Base-by-base conservation (phyloP, 345 rosid genomes). In the Lagerstroemia speciosa region DNA sequence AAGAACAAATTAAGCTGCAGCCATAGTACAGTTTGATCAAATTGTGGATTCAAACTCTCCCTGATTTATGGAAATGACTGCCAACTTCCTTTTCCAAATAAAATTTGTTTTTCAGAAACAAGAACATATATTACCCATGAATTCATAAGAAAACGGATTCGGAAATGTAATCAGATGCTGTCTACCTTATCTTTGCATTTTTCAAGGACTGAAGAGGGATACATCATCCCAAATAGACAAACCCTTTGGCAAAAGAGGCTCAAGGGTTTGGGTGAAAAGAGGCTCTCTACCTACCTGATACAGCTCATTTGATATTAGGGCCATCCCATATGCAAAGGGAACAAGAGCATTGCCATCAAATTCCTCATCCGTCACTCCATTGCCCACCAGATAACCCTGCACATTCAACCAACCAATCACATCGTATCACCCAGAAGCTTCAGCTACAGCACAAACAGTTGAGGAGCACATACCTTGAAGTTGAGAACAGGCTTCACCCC, bases 301-400 rank as follows among this genome's bases (percentile, higher is more conserved):
- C 66, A 89, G 77, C 19, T 86, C 86, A 67, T 86, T 81, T 43
- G 99, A 86, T 70, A 93, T 91, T 66, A 93, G 80, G 67, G 88
- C 93, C 96, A 93, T 93, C 73, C 98, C 97, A 80, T 93, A 96
- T 17, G 78, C 85, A 75, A 90, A 93, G 6, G 97, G 93, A 76
- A 93, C 86, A 55, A 90, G 83, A 66, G 98, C 92, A 9, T 93
- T 90, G 64, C 93, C 97, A 65, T 93, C 98, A 74, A 86, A 82
- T 53, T 62, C 74, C 0, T 77, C 74, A 81, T 93, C 97, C 34
- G 97, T 76, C 74, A 85, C 92, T 80, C 96, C 98, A 76, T 93
- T 93, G 43, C 98, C 98, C 29, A 93, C 85, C 87, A 93, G 31
- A 71, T 93, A 93, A 48, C 98, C 98, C 98, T 93, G 80, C 58